Base-by-base conservation (phyloP, 208 protist genomes). In the Acanthamoeba lugdunensis region DNA sequence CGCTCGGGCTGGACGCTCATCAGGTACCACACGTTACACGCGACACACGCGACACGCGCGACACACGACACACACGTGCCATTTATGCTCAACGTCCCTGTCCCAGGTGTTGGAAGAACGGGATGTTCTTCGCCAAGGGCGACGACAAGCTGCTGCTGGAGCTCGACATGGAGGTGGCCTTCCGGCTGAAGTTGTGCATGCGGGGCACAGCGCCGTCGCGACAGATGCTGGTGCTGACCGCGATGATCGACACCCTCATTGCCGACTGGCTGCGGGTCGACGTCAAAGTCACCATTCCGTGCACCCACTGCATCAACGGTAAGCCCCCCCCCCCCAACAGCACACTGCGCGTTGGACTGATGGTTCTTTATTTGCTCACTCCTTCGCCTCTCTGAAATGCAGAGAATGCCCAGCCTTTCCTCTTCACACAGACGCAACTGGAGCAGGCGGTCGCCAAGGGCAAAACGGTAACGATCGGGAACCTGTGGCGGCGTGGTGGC, bases 241-340 rank as follows among this genome's bases (percentile, higher is more conserved):
- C 82, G 23, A 90, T 63, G 56, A 90, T 90, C 82, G 82, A 90
- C 56, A 90, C 82, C 33, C 82, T 90, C 54, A 71, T 90, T 28
- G 50, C 82, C 56, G 82, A 90, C 33, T 90, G 82, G 82, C 56
- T 90, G 28, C 50, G 82, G 5, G 82, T 90, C 4, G 58, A 90
- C 23, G 82, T 90, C 56, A 90, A 90, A 30, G 82, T 90, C 56
- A 63, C 58, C 50, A 90, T 90, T 25, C 82, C 82, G 14, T 90
- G 82, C 82, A 90, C 58, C 13, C 82, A 90, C 56, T 90, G 82
- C 82, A 90, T 90, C 82, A 63, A 33, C 13, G 75, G 75, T 84
- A 50, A 14, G 3, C 37, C 37, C 37, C 37, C 37, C 3, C 37
- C 37, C 37, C 37, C n/a, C n/a, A 41, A 41, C 37, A 41, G 37